Conservation (phyloP, 306 rosid genomes). For the Lupinus albus region DNA sequence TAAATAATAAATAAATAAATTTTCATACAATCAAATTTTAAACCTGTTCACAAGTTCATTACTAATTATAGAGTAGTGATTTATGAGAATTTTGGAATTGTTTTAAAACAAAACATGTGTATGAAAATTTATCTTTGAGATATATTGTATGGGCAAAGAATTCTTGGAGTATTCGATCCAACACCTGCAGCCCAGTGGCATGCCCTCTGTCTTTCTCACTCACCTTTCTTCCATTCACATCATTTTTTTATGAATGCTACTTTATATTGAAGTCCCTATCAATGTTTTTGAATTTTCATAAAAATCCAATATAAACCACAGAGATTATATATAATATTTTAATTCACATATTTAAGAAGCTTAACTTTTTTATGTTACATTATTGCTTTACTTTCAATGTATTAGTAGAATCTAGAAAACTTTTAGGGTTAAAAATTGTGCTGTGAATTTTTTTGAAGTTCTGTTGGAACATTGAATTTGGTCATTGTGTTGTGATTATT, state of each 20-base stretch:
- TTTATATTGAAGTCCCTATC: constrained; percentile 5
- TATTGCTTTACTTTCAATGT: not conserved
- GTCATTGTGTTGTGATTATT: no score
- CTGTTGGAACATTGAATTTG: no score
- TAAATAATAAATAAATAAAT: no score
- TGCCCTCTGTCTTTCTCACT: not conserved
- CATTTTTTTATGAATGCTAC: not conserved
- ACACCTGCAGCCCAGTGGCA: constrained; percentile 5
- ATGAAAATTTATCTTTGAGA: not conserved
- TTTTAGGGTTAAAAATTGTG: not conserved
- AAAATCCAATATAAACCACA: not conserved
- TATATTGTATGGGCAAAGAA: not conserved
- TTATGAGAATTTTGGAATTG: no score
- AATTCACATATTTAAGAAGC: not conserved
- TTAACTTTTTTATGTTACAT: no score
- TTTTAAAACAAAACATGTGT: no score
- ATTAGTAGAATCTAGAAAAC: not conserved
- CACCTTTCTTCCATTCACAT: not conserved
- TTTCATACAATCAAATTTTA: no score
- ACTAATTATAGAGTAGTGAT: no score
- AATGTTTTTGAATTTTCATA: not conserved
- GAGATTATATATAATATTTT: not conserved
- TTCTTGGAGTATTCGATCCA: constrained; percentile 1
- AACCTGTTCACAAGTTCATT: no score
- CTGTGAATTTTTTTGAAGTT: not conserved